A percentile compares a stretch with the other conserved stretches of the same genome.
Conservation (phyloP, 129 eudicot species). For the Mikania micrantha region DNA sequence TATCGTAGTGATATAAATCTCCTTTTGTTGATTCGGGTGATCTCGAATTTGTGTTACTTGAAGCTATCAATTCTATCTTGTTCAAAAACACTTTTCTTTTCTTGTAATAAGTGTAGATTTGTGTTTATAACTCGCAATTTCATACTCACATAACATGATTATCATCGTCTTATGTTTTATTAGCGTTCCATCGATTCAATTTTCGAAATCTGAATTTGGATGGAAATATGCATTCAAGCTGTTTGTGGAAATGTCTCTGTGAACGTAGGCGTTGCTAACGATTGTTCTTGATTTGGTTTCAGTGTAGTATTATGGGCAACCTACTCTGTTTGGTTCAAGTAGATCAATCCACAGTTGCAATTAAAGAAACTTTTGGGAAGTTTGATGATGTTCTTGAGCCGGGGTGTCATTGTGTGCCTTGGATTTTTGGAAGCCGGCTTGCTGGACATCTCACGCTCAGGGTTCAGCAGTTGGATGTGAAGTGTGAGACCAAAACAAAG, state of each 20-base stretch:
- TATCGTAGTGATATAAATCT: neutral
- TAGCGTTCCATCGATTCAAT: neutral
- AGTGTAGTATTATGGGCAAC: conserved; percentile 55
- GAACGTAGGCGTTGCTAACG: conserved; percentile 12
- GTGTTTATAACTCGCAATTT: neutral
- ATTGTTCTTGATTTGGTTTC: neutral
- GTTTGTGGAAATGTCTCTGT: conserved; percentile 1
- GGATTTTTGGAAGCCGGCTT: conserved; percentile 69
- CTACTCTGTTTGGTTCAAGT: conserved; percentile 69
- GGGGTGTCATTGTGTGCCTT: conserved; percentile 84
- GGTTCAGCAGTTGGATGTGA: conserved; percentile 78
- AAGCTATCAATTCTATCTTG: neutral
- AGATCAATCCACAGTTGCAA: conserved; percentile 90
- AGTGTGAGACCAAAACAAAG: conserved; percentile 93
- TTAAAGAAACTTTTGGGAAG: conserved; percentile 76
- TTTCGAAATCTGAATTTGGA: neutral
- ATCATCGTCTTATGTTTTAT: neutral
- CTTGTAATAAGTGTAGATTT: neutral
- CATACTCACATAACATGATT: neutral
- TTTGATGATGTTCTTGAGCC: conserved; percentile 82
- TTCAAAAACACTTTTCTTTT: neutral
- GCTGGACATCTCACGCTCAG: conserved; percentile 82
- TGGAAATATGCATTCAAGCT: neutral
- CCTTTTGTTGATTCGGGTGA: neutral
- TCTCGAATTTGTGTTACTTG: neutral